Conservation (phyloP, 257 asterid genomes). For the Capsicum chinense region DNA sequence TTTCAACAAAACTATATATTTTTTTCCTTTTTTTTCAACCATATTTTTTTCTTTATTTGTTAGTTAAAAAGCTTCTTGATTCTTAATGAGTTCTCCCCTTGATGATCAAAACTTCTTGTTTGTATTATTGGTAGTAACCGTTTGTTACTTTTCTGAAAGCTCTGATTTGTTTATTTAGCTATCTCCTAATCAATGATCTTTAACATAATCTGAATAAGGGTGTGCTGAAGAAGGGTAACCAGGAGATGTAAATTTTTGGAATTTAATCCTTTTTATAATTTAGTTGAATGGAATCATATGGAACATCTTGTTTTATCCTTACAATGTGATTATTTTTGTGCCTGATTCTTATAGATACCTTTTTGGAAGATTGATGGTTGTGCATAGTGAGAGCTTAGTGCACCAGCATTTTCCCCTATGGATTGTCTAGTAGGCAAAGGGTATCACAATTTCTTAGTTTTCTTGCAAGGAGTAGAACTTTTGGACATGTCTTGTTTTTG, state of each 20-base stretch:
- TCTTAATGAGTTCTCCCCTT: slow-evolving; percentile 13
- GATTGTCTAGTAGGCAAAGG: not conserved
- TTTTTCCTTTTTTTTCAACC: not conserved
- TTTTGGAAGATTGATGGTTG: too few relatives aligned
- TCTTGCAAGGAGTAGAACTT: not conserved
- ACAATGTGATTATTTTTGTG: not conserved
- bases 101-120: not conserved
- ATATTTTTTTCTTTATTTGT: not conserved
- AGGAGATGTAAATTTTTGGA: not conserved
- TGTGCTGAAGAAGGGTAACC: not conserved
- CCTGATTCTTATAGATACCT: not conserved
- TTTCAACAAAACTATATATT: not conserved
- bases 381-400: too few relatives aligned
- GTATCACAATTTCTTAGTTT: not conserved
- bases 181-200: not conserved
- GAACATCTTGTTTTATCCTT: too few relatives aligned
- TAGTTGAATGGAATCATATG: not conserved
- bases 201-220: not conserved
- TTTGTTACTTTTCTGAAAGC: not conserved
- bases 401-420: not conserved
- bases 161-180: not conserved
- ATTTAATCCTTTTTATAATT: not conserved
- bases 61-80: slow-evolving; percentile 19
- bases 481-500: not conserved
- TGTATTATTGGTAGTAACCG: not conserved